Conservation (phyloP, 2,329 filamentous ascomycete genomes). For the Ceratocystis smalleyi region DNA sequence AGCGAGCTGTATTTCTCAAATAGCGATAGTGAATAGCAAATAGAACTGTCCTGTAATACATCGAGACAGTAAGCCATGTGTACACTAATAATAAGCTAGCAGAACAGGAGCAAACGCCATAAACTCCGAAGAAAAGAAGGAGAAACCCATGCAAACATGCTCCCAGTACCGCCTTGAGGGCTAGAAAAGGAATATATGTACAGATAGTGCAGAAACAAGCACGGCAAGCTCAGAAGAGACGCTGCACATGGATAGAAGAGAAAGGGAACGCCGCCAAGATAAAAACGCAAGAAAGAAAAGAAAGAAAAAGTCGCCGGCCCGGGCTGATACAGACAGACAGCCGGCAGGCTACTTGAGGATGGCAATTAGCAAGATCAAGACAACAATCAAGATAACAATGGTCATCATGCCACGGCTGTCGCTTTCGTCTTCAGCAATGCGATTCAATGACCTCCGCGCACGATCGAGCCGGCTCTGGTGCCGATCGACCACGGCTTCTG, state of each 20-base stretch:
- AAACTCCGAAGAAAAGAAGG: neutral
- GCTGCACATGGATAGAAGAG: neutral
- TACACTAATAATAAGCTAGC: neutral
- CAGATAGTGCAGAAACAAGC: neutral
- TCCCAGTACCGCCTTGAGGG: neutral
- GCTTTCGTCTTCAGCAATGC: conserved; percentile 55
- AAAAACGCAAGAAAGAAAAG: neutral
- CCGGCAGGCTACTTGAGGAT: conserved; percentile 50
- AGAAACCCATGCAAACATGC: neutral
- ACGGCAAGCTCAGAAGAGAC: neutral
- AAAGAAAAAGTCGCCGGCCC: neutral
- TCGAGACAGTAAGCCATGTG: neutral
- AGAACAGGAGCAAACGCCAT: neutral
- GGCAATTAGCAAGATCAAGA: conserved; percentile 68
- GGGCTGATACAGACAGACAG: neutral
- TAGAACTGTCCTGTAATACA: neutral
- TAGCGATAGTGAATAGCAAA: neutral
- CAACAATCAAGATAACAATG: conserved; percentile 66
- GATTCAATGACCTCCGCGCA: conserved; percentile 55
- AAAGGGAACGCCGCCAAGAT: neutral
- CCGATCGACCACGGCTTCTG: conserved; percentile 67
- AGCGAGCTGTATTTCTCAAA: neutral
- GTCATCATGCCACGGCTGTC: conserved; percentile 79
- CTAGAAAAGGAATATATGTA: conserved; percentile 6
- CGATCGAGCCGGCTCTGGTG: conserved; percentile 63